phyloP scores from a whole-genome alignment of 805 yeast genomes.

The Lipomyces anomalus region DNA sequence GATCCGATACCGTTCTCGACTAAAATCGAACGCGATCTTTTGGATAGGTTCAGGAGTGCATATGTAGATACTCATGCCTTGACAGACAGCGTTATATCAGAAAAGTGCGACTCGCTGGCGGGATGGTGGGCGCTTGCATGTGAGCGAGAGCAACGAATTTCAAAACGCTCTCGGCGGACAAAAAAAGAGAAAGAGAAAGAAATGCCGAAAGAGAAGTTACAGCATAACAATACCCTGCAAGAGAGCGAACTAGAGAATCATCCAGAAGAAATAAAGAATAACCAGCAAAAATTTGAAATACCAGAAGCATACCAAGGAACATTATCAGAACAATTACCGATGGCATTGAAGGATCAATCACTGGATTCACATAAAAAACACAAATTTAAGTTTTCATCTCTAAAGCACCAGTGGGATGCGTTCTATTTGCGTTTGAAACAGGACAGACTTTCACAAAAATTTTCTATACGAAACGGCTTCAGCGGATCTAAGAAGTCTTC shows the following conservation, averaged over 20 bases:
- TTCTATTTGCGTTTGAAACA: not conserved
- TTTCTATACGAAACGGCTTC: not conserved
- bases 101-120: constrained; percentile 63
- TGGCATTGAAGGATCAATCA: no score
- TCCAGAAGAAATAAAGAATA: no score
- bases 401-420: constrained; percentile 4
- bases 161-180: constrained; percentile 32
- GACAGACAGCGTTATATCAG: constrained; percentile 50
- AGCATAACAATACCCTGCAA: not conserved
- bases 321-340: no score
- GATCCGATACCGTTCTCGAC: constrained; percentile 48
- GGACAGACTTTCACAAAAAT: not conserved
- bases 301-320: no score
- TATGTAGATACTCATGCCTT: constrained; percentile 62
- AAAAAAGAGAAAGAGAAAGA: constrained; percentile 29
- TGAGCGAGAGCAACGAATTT: constrained; percentile 41
- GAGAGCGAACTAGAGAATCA: no score
- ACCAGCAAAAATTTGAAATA: no score
- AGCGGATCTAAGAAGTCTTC: not conserved
- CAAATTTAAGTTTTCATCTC: no score
- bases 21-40: constrained; percentile 54
- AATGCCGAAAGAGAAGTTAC: no score
- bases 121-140: constrained; percentile 69
- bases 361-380: no score
- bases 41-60: constrained; percentile 53